Conservation (phyloP, 2,329 filamentous ascomycete species). For the Nemania diffusa region DNA sequence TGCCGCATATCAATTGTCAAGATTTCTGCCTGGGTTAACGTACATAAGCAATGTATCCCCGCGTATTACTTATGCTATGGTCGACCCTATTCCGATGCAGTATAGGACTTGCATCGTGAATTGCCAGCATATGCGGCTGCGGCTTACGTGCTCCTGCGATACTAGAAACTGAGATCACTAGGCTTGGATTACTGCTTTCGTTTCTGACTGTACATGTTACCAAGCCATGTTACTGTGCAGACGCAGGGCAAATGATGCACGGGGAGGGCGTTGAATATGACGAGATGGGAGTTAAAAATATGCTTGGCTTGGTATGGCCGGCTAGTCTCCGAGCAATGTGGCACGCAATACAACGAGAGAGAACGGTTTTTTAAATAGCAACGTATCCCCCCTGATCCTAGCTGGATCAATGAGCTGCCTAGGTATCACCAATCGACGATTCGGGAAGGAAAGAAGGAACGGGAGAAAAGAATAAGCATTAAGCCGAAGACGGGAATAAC, state of each 20-base stretch:
- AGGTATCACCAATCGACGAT: neutral
- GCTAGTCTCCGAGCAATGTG: neutral
- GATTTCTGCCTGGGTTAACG: neutral
- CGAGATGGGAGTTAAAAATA: neutral
- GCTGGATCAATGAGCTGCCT: too few species aligned
- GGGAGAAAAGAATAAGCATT: neutral
- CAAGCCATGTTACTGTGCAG: neutral
- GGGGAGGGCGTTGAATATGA: neutral
- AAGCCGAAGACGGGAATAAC: neutral
- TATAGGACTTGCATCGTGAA: constrained; percentile 1
- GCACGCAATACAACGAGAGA: neutral
- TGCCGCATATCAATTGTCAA: neutral
- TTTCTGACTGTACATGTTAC: constrained; percentile 7
- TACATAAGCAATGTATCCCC: neutral
- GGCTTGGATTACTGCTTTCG: neutral
- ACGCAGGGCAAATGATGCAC: neutral
- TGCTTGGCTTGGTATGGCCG: neutral
- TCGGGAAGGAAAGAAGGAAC: neutral
- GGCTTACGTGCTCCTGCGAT: neutral
- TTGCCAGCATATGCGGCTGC: neutral
- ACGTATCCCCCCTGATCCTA: neutral
- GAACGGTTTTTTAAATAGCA: neutral
- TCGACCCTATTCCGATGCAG: neutral
- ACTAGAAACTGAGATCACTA: neutral
- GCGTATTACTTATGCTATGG: neutral